Conservation (phyloP, 345 rosid genomes). For the Ceriops zippeliana region DNA sequence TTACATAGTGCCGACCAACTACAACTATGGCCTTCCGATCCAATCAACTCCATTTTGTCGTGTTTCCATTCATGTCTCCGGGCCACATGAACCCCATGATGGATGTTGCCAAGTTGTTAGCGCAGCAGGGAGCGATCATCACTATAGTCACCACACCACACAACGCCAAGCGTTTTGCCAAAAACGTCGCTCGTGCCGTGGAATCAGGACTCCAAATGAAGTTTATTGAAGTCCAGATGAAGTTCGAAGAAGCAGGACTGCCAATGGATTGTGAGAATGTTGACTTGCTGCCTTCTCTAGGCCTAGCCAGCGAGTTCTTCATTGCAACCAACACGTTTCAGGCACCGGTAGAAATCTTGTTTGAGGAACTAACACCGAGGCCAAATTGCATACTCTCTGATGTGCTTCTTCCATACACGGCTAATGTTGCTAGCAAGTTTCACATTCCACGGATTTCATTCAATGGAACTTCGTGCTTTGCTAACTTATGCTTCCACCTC, state of each 20-base stretch:
- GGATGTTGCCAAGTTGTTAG: conserved; percentile 17
- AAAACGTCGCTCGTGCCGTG: neutral
- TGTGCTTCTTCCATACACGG: conserved; percentile 36
- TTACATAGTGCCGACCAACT: no score
- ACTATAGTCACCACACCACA: conserved; percentile 10
- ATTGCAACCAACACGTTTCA: conserved; percentile 12
- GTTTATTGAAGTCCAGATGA: conserved; percentile 10
- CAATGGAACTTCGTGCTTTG: conserved; percentile 39
- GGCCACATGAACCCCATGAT: conserved; percentile 20
- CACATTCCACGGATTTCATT: conserved; percentile 37
- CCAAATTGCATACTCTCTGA: conserved; percentile 39
- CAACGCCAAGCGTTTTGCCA: conserved; percentile 5
- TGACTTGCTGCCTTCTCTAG: conserved; percentile 9
- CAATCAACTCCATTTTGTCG: conserved; percentile 15
- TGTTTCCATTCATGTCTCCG: conserved; percentile 14
- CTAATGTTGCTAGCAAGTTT: conserved; percentile 21
- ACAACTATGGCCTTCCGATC: conserved; percentile 4
- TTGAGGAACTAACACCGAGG: conserved; percentile 17
- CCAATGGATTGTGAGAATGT: conserved; percentile 15
- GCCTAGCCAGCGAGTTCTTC: conserved; percentile 8
- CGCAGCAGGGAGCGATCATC: conserved; percentile 5
- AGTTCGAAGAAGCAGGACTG: neutral
- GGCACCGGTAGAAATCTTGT: conserved; percentile 5
- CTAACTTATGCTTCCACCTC: conserved; percentile 15
- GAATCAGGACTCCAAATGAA: conserved; percentile 10